These are phyloP conservation scores for Antarctomyces pellizariae DNA, from an alignment of 495 filamentous ascomycete genomes.

Conservation along the genomic window DNA sequence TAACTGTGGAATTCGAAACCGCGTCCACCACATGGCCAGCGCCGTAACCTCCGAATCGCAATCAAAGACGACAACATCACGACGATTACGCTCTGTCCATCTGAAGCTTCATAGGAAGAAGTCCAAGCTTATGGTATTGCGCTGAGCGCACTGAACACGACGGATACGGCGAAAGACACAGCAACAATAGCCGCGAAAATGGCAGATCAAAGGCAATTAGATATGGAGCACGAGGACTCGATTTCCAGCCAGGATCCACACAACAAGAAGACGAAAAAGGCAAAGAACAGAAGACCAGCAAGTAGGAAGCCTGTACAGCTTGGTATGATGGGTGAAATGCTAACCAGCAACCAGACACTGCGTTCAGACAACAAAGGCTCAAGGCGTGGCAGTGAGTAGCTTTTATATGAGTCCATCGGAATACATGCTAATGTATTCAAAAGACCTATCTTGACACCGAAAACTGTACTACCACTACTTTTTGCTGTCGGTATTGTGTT, in stretches of 20 bases:
- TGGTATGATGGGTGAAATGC: conserved; percentile 6
- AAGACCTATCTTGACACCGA: conserved; percentile 79
- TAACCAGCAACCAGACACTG: conserved; percentile 52
- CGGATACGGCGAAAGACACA: too few relatives aligned
- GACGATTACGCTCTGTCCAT: too few relatives aligned
- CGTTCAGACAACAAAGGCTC: conserved; percentile 74
- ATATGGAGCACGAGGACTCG: conserved; percentile 14
- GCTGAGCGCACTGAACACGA: too few relatives aligned
- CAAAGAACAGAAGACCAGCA: conserved; percentile 65
- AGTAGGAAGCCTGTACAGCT: conserved; percentile 26
- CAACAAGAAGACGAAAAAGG: conserved; percentile 31
- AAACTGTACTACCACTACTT: conserved; percentile 77
- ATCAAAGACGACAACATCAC: too few relatives aligned
- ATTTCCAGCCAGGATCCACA: conserved; percentile 19
- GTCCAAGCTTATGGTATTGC: too few relatives aligned
- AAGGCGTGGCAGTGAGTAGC: conserved; percentile 77
- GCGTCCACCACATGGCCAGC: too few relatives aligned
- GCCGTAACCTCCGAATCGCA: too few relatives aligned
- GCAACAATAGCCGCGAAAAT: too few relatives aligned
- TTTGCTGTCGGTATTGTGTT: conserved; percentile 71
- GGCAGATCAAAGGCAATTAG: conserved; percentile 8
- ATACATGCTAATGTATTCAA: background rate
- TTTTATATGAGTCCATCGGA: background rate
- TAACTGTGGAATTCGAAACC: too few relatives aligned
- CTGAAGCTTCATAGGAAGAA: too few relatives aligned